Conservation (phyloP, 2,329 filamentous ascomycete genomes). For the Atkinsonella texensis region DNA sequence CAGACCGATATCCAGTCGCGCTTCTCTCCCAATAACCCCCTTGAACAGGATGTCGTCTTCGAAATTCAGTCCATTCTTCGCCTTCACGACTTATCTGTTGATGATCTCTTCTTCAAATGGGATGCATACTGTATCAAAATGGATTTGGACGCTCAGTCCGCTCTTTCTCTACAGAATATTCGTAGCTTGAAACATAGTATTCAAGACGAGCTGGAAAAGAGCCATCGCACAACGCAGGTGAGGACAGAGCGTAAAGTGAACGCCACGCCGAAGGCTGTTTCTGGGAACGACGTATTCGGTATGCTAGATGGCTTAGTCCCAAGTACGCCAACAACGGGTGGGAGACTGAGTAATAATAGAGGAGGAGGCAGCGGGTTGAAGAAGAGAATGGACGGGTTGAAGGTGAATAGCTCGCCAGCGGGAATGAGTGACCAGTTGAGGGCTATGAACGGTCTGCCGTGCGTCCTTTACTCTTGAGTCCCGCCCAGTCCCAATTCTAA, state of each 20-base stretch:
- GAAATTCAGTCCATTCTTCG: conserved; percentile 81
- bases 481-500: no score
- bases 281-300: conserved; percentile 62
- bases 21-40: conserved; percentile 29
- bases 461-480: conserved; percentile 6
- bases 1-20: conserved; percentile 22
- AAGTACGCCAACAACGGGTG: conserved; percentile 40
- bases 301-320: conserved; percentile 67
- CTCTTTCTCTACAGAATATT: conserved; percentile 54
- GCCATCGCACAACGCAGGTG: conserved; percentile 51
- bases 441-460: conserved; percentile 18
- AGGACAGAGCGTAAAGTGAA: conserved; percentile 50
- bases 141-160: conserved; percentile 59
- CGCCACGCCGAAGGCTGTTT: conserved; percentile 50
- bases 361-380: conserved; percentile 18
- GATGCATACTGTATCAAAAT: conserved; percentile 96
- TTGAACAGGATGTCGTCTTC: conserved; percentile 65
- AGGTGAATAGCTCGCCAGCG: conserved; percentile 22
- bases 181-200: conserved; percentile 76
- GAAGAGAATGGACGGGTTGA: conserved; percentile 19
- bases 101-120: conserved; percentile 98
- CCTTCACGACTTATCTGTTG: conserved; percentile 64
- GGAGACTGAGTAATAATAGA: conserved; percentile 26
- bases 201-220: conserved; percentile 72
- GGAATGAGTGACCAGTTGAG: conserved; percentile 22